phyloP scores from a whole-genome alignment of 495 filamentous ascomycete genomes.

The Pseudomonodictys pantanalensis region DNA sequence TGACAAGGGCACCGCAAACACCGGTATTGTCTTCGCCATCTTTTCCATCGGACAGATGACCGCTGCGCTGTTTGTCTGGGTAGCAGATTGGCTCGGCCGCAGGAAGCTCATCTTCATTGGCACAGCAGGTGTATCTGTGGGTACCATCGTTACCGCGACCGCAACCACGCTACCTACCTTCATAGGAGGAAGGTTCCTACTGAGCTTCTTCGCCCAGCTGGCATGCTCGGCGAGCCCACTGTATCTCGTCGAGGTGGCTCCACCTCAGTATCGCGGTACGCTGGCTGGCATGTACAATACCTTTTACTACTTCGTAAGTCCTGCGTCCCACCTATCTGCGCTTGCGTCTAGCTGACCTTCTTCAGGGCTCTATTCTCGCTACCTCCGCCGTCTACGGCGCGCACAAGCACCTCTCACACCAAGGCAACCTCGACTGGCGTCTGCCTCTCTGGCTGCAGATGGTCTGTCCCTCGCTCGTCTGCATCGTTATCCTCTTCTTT shows the following conservation, averaged over 20 bases:
- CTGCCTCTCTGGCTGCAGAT: conserved; percentile 27
- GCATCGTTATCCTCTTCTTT: conserved; percentile 24
- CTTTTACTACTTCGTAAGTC: conserved; percentile 28
- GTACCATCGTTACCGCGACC: conserved; percentile 25
- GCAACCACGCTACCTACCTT: conserved; percentile 22
- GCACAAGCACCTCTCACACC: conserved; percentile 16
- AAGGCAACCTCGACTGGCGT: conserved; percentile 29
- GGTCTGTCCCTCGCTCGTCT: conserved; percentile 28
- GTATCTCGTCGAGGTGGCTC: conserved; percentile 28
- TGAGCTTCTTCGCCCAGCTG: conserved; percentile 23
- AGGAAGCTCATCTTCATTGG: conserved; percentile 25
- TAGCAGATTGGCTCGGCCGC: conserved; percentile 26
- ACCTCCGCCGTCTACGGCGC: conserved; percentile 27
- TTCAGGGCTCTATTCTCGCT: conserved; percentile 27
- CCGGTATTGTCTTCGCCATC: conserved; percentile 30
- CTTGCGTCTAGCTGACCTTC: not conserved
- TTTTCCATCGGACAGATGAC: conserved; percentile 30
- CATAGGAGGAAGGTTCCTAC: conserved; percentile 26
- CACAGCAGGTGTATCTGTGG: conserved; percentile 16
- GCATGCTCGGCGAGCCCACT: conserved; percentile 19
- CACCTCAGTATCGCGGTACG: conserved; percentile 29
- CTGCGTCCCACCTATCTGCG: not conserved
- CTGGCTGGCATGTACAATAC: conserved; percentile 35
- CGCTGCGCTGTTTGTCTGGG: conserved; percentile 28
- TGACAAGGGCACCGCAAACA: conserved; percentile 15